A percentile compares a stretch with the other conserved stretches of the same genome.
These are phyloP conservation scores for Eutreptiella sp. DNA, from an alignment of 208 protist genomes.

Conservation along the genomic window DNA sequence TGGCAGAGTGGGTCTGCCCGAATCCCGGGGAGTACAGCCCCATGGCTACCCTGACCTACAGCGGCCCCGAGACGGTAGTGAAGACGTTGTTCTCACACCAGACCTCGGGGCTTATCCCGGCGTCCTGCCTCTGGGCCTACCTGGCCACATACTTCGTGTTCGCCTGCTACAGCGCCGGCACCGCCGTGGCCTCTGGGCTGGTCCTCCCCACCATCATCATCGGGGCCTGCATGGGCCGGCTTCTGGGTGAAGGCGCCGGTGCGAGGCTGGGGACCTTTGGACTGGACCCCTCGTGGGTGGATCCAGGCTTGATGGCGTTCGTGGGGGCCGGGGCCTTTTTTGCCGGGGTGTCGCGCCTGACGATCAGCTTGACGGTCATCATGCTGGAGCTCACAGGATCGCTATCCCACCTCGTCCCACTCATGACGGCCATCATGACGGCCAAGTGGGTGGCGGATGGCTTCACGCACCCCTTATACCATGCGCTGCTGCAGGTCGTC, in stretches of 20 bases:
- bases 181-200: conserved; percentile 66
- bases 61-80: conserved; percentile 70
- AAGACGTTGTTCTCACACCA: conserved; percentile 74
- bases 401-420: conserved; percentile 79
- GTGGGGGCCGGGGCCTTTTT: conserved; percentile 83
- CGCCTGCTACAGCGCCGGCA: conserved; percentile 60
- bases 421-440: conserved; percentile 85
- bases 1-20: no score
- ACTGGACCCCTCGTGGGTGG: conserved; percentile 59
- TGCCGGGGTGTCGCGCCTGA: conserved; percentile 77
- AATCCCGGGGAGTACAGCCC: conserved; percentile 58
- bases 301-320: conserved; percentile 79
- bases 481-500: conserved; percentile 76
- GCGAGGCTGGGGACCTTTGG: conserved; percentile 45
- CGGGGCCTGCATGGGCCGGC: conserved; percentile 68
- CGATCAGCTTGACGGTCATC: conserved; percentile 85
- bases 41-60: conserved; percentile 64
- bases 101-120: conserved; percentile 61
- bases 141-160: conserved; percentile 69
- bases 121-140: conserved; percentile 57
- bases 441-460: conserved; percentile 77
- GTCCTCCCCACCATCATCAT: conserved; percentile 80
- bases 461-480: conserved; percentile 76
- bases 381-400: conserved; percentile 88
- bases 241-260: conserved; percentile 49